These are phyloP conservation scores for Entamoeba histolytica DNA, from an alignment of 208 protist genomes.

Conservation along the genomic window DNA sequence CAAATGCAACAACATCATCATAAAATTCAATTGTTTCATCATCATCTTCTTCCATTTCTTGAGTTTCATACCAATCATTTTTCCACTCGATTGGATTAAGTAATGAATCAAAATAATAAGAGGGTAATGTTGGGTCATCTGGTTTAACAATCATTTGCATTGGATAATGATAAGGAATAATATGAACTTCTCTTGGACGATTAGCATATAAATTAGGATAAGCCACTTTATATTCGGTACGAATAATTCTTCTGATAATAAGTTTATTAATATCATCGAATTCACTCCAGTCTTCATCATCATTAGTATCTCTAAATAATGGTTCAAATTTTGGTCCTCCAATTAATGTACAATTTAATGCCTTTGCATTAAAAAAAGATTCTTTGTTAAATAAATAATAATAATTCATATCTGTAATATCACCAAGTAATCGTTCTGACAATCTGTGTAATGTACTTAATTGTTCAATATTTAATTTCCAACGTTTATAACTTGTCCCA, in stretches of 20 bases:
- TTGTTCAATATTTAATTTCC: conserved; percentile 75
- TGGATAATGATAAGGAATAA: conserved; percentile 66
- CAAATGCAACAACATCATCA: conserved; percentile 58
- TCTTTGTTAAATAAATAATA: conserved; percentile 95
- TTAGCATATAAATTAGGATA: conserved; percentile 97
- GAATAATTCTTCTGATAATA: conserved; percentile 90
- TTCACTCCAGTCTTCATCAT: conserved; percentile 88
- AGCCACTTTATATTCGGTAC: conserved; percentile 94
- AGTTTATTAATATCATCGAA: conserved; percentile 99
- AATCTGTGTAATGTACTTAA: conserved; percentile 75
- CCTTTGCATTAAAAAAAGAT: conserved; percentile 96
- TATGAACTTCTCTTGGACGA: conserved; percentile 61
- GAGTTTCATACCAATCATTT: background rate
- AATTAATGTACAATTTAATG: conserved; percentile 93
- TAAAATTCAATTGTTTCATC: conserved; percentile 26
- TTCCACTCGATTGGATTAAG: background rate
- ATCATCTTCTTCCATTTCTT: background rate
- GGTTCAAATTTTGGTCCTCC: conserved; percentile 95
- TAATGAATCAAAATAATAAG: background rate
- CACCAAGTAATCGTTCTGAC: conserved; percentile 53
- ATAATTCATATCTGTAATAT: conserved; percentile 83
- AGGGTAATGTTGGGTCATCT: background rate
- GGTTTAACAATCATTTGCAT: background rate
- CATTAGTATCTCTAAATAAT: conserved; percentile 58
- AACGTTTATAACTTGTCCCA: conserved; percentile 71